Conservation (phyloP, 208 protist genomes). For the Acanthamoeba royreba region DNA sequence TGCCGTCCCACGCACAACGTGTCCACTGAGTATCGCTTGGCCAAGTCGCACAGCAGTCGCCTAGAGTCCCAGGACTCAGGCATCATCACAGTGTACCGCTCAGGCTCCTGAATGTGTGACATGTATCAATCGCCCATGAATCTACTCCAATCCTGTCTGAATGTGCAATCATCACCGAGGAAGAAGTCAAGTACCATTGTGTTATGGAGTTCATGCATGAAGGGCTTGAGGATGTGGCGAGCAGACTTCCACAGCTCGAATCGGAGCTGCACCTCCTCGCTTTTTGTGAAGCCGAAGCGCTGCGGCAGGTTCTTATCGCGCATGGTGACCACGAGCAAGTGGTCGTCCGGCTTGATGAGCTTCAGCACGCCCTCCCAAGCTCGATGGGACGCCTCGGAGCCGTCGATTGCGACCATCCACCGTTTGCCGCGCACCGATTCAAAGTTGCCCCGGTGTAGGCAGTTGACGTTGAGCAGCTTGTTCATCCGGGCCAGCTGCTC, state of each 20-base stretch:
- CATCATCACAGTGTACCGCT: neutral
- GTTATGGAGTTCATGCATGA: neutral
- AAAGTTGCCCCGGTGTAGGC: neutral
- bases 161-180: no score
- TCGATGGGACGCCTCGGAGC: neutral
- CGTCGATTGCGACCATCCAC: neutral
- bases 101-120: neutral
- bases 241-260: slow-evolving; percentile 3
- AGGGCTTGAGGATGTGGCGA: neutral
- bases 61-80: neutral
- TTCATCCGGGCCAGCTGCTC: neutral
- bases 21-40: neutral
- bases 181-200: neutral
- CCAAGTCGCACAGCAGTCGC: neutral
- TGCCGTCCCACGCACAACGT: neutral
- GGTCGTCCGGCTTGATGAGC: neutral
- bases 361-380: neutral
- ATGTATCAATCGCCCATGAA: neutral
- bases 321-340: neutral
- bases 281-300: neutral
- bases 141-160: neutral
- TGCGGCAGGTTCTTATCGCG: neutral
- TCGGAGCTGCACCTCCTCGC: neutral
- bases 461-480: neutral
- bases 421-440: neutral